These are phyloP conservation scores for Coemansia sp. DNA, from an alignment of 192 early-diverging fungal genomes.

Conservation along the genomic window DNA sequence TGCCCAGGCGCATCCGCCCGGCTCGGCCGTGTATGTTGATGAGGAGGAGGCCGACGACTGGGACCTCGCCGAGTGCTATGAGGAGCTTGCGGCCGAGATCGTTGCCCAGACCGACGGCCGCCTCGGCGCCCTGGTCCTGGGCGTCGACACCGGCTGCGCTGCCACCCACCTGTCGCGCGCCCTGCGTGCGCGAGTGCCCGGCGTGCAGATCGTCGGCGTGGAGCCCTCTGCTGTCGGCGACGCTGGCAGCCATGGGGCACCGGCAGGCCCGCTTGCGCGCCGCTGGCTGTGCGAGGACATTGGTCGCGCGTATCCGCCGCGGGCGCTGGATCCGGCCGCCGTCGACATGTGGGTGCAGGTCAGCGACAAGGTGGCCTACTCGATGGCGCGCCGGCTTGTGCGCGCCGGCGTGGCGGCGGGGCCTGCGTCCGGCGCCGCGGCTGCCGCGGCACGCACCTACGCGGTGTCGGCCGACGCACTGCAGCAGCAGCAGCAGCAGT, in stretches of 20 bases:
- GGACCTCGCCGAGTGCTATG: conserved; percentile 42
- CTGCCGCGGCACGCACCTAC: conserved; percentile 62
- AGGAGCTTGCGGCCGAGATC: conserved; percentile 65
- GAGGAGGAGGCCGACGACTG: conserved; percentile 56
- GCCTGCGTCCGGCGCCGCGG: conserved; percentile 67
- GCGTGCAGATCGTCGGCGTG: conserved; percentile 64
- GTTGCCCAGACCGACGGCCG: conserved; percentile 56
- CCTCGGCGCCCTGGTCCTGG: conserved; percentile 66
- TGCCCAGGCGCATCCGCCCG: conserved; percentile 38
- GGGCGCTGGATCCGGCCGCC: conserved; percentile 52
- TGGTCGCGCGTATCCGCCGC: conserved; percentile 64
- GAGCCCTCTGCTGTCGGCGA: conserved; percentile 65
- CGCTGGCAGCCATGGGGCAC: conserved; percentile 43
- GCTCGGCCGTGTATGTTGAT: conserved; percentile 58
- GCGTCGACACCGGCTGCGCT: conserved; percentile 67
- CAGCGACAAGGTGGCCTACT: conserved; percentile 69
- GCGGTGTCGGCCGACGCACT: conserved; percentile 24
- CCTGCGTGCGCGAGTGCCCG: conserved; percentile 58
- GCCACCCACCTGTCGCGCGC: conserved; percentile 63
- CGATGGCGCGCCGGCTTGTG: conserved; percentile 66
- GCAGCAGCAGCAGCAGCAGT: conserved; percentile 27
- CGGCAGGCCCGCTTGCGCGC: conserved; percentile 24
- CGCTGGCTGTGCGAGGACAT: conserved; percentile 75
- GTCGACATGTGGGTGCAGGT: conserved; percentile 71
- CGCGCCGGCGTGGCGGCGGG: conserved; percentile 64